phyloP scores from a whole-genome alignment of 805 yeast species.

The Candida pseudofarinosa region DNA sequence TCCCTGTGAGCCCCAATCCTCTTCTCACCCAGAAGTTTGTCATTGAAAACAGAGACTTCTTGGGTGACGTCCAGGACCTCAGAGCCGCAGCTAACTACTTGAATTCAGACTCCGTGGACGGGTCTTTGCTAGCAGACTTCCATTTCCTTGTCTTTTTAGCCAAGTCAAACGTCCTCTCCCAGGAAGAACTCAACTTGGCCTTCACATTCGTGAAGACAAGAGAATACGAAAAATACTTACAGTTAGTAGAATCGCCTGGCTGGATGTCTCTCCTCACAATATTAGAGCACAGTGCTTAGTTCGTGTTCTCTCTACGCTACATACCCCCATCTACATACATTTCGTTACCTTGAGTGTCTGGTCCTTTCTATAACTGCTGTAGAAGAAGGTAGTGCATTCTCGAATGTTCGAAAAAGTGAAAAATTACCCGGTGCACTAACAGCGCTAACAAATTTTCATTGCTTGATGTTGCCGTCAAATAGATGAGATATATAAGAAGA shows the following conservation, averaged over 20 bases:
- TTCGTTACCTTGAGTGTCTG: too few relatives aligned
- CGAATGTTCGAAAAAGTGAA: slow-evolving; percentile 5
- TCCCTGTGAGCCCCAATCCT: slow-evolving; percentile 63
- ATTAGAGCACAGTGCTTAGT: slow-evolving; percentile 29
- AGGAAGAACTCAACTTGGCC: slow-evolving; percentile 50
- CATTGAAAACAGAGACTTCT: slow-evolving; percentile 72
- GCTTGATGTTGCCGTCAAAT: not conserved
- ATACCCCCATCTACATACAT: too few relatives aligned
- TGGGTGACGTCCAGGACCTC: slow-evolving; percentile 73
- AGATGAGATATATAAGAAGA: slow-evolving; percentile 3
- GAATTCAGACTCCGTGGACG: slow-evolving; percentile 27
- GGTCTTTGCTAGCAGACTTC: slow-evolving; percentile 56
- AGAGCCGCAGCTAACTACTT: slow-evolving; percentile 50
- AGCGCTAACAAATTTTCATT: not conserved
- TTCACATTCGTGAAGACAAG: slow-evolving; percentile 43
- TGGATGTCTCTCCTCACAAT: slow-evolving; percentile 77
- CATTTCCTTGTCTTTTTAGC: slow-evolving; percentile 64
- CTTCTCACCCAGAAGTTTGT: slow-evolving; percentile 56
- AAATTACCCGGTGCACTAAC: not conserved
- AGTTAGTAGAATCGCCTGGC: slow-evolving; percentile 60
- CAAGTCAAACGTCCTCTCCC: slow-evolving; percentile 53
- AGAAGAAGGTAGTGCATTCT: slow-evolving; percentile 4
- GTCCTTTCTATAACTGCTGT: too few relatives aligned
- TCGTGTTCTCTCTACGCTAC: too few relatives aligned
- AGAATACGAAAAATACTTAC: slow-evolving; percentile 43